Conservation (phyloP, 345 rosid species). For the Citrus maxima region DNA sequence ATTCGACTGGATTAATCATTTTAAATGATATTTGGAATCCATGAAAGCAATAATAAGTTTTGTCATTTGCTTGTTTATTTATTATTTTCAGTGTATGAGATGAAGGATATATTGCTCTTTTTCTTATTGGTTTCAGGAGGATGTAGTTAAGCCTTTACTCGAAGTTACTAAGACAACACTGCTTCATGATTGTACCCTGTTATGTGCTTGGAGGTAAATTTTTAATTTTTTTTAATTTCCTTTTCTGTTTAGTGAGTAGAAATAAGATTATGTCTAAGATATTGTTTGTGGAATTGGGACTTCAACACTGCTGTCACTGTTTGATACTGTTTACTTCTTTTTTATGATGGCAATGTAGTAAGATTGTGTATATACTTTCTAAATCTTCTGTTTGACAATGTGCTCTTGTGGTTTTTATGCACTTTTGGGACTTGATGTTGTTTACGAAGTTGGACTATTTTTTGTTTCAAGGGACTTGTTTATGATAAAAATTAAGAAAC, state of each 20-base stretch:
- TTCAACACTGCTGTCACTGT: background rate
- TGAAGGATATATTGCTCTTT: background rate
- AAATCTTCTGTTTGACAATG: background rate
- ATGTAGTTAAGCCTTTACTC: constrained; percentile 71
- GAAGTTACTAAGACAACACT: constrained; percentile 76
- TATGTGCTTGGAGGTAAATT: constrained; percentile 79
- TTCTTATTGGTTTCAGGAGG: constrained; percentile 52
- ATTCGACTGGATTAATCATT: background rate
- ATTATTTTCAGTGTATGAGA: background rate
- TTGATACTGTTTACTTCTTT: background rate
- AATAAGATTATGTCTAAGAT: background rate
- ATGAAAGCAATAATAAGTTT: background rate
- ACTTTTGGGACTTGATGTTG: background rate
- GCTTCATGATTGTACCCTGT: constrained; percentile 86
- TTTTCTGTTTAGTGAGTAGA: background rate
- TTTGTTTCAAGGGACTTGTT: background rate
- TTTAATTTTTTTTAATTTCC: background rate
- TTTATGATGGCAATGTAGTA: background rate
- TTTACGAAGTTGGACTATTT: background rate
- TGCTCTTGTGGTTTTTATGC: background rate
- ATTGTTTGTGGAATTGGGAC: background rate
- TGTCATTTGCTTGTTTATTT: background rate
- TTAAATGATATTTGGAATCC: background rate
- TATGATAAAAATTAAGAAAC: background rate
- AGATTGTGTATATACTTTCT: background rate